Conservation (phyloP, 768 basidiomycete species). For the Termitomyces titanicus region DNA sequence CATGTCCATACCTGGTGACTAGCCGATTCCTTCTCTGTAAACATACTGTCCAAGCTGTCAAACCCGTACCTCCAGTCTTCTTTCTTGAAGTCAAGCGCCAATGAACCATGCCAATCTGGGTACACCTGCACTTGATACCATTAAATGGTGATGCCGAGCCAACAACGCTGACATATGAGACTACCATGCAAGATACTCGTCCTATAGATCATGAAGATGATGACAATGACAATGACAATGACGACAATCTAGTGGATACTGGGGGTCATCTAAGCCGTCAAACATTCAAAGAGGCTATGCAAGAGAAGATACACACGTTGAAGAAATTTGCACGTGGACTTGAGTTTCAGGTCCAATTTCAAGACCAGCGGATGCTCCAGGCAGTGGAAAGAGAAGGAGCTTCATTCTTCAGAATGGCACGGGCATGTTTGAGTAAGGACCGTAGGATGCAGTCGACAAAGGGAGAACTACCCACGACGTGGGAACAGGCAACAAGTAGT, state of each 20-base stretch:
- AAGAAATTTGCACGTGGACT: not conserved
- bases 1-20: constrained; percentile 19
- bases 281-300: not conserved
- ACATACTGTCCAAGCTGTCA: constrained; percentile 19
- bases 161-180: not conserved
- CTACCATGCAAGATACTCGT: not conserved
- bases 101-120: not conserved
- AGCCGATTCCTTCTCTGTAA: constrained; percentile 26
- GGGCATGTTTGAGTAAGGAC: not conserved
- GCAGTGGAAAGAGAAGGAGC: not conserved
- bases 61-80: constrained; percentile 19
- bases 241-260: not conserved
- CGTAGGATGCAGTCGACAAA: not conserved
- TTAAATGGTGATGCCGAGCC: not conserved
- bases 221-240: not conserved
- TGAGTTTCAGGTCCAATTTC: not conserved
- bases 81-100: constrained; percentile 3
- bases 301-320: not conserved
- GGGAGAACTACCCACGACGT: not conserved
- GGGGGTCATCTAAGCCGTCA: not conserved
- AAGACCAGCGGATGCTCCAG: not conserved
- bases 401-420: not conserved
- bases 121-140: not conserved
- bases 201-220: not conserved
- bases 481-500: constrained; percentile 1